Percentiles rank a stretch among this genome's conserved stretches.
These are phyloP conservation scores for Acanthamoeba lenticulata DNA, from an alignment of 208 protist species.

Conservation along the genomic window DNA sequence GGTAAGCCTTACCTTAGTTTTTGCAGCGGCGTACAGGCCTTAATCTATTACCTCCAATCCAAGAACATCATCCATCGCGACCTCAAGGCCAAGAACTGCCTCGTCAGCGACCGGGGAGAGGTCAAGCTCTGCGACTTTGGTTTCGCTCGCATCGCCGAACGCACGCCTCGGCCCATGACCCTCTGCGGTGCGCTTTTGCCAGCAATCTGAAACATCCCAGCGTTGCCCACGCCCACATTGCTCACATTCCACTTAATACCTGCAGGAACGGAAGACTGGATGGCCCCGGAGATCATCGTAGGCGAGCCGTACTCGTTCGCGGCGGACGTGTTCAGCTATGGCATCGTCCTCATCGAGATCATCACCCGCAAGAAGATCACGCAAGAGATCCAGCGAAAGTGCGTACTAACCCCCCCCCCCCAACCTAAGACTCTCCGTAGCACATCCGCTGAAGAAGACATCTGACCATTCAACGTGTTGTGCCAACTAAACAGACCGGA, in stretches of 20 bases:
- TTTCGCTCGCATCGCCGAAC: conserved; percentile 45
- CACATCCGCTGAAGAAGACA: background rate
- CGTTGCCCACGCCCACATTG: too few species aligned
- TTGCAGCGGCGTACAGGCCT: too few species aligned
- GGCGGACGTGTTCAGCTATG: conserved; percentile 52
- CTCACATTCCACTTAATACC: background rate
- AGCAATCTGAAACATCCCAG: too few species aligned
- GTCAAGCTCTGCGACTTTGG: conserved; percentile 63
- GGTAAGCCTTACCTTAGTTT: too few species aligned
- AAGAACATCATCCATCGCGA: conserved; percentile 58
- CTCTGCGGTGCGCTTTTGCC: conserved; percentile 19
- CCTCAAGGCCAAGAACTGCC: conserved; percentile 52
- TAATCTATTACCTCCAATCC: conserved; percentile 57
- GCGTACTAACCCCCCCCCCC: background rate
- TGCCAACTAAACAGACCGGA: background rate
- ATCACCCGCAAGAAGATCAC: conserved; percentile 63
- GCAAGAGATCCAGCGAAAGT: conserved; percentile 45
- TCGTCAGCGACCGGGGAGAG: background rate
- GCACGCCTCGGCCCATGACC: conserved; percentile 31
- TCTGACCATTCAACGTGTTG: background rate
- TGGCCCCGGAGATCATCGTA: conserved; percentile 63
- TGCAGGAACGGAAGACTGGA: conserved; percentile 33
- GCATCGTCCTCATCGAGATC: conserved; percentile 61
- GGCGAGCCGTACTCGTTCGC: conserved; percentile 40
- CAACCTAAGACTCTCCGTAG: too few species aligned